Evolutionary conservation across 306 rosid species (phyloP), one percentile per base, ranked within the genome.

Genomic region (Malus asiatica): DNA sequence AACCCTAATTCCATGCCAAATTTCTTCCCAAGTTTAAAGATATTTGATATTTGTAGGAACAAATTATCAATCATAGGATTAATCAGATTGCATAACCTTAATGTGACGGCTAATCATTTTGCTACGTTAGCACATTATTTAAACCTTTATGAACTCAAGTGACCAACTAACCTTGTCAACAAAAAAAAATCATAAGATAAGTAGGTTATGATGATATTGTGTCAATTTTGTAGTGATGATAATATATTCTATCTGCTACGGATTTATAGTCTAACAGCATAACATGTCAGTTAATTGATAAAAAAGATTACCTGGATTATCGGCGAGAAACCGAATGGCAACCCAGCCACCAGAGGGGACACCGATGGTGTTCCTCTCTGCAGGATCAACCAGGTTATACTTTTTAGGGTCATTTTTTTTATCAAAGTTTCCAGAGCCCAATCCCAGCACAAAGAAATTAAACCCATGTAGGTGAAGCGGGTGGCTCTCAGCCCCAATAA

Each of bases 401-500:
- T 78, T 89, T 1, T 78, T 7, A 1, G 91, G 90, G 70, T 89
- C 96, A 2, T 79, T 91, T 20, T 81, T 87, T 33, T 91, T 84
- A 77, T 91, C 84, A 19, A 91, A 91, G 72, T 89, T 91, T 25
- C 91, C 96, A 70, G 48, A 67, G 0, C 96, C 96, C 23, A 87
- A 86, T 18, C 89, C 96, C 44, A 91, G 86, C 68, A 89, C 82
- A n/a, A 91, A 89, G 85, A 91, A 91, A 70, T 89, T 91, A 53
- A 84, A 91, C 1, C 96, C 96, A 77, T 91, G 96, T 69, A 91
- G 90, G 59, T 91, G 96, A 82, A 91, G 89, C 7, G 96, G 96
- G 80, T 91, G 96, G 72, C 91, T 89, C 82, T 91, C 91, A 3
- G 96, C 90, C 8, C 84, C 86, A 76, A 88, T 77, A 13, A 91